A percentile compares a stretch with the other conserved stretches of the same genome.
phyloP scores from a whole-genome alignment of 208 protist genomes.

The Leishmania tropica region DNA sequence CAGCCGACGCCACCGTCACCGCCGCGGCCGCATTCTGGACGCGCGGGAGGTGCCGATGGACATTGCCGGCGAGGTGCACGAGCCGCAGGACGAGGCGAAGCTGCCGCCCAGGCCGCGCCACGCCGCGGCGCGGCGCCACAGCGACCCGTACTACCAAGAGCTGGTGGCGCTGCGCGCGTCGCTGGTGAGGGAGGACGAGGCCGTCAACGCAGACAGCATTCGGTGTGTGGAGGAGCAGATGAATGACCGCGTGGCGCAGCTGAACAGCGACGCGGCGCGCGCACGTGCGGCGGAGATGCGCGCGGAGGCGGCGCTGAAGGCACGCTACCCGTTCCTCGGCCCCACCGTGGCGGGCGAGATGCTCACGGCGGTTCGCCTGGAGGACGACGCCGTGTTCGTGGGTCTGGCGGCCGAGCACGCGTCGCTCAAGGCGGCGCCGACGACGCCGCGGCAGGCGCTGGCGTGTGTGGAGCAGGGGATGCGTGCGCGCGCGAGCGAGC shows the following conservation, averaged over 20 bases:
- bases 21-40: conserved; percentile 19
- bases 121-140: conserved; percentile 21
- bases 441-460: conserved; percentile 1
- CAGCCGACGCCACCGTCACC: conserved; percentile 31
- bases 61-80: conserved; percentile 27
- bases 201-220: conserved; percentile 35
- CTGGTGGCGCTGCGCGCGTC: conserved; percentile 38
- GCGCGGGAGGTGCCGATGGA: conserved; percentile 19
- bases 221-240: conserved; percentile 44
- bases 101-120: conserved; percentile 21
- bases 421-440: background rate
- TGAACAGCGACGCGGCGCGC: conserved; percentile 12
- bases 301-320: conserved; percentile 30
- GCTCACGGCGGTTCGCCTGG: background rate
- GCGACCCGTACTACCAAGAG: conserved; percentile 58
- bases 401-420: background rate
- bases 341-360: background rate
- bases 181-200: conserved; percentile 36
- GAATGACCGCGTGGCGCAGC: conserved; percentile 46
- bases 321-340: conserved; percentile 11
- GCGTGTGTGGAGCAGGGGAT: conserved; percentile 32
- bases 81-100: conserved; percentile 21
- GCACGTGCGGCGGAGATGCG: background rate
- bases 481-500: conserved; percentile 11
- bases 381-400: conserved; percentile 5